These are phyloP conservation scores for Paspalum vaginatum DNA, from an alignment of 176 grass and related monocot genomes.

Conservation along the genomic window DNA sequence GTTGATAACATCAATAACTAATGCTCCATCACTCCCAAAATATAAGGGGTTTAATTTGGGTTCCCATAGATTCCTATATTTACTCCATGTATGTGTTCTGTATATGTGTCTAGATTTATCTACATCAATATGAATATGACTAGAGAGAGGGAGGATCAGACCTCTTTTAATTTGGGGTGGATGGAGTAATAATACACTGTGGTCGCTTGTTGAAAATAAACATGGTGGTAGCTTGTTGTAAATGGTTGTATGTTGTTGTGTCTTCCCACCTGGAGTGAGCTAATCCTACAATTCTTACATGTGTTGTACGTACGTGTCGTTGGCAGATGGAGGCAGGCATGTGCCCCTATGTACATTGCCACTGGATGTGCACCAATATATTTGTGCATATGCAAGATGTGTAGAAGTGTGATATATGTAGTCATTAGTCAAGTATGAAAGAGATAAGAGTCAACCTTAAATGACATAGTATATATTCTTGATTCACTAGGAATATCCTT, in stretches of 20 bases:
- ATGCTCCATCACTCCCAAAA: neutral
- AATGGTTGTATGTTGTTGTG: neutral
- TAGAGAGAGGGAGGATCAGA: too few species aligned
- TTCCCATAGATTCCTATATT: too few species aligned
- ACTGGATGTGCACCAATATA: neutral
- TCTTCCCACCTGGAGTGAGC: neutral
- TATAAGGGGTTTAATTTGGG: too few species aligned
- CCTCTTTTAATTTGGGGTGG: too few species aligned
- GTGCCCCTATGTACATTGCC: neutral
- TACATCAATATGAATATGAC: too few species aligned
- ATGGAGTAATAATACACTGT: too few species aligned
- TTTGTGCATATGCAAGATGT: neutral
- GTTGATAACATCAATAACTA: constrained; percentile 9
- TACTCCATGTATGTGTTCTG: too few species aligned
- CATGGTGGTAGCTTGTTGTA: neutral
- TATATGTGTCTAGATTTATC: too few species aligned
- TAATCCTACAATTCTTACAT: neutral
- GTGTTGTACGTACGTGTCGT: neutral
- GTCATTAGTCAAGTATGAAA: neutral
- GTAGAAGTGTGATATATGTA: neutral
- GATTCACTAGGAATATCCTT: neutral
- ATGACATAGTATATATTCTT: neutral
- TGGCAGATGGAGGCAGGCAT: neutral
- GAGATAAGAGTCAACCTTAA: neutral
- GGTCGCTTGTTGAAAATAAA: too few species aligned